Percentiles rank a stretch among this genome's conserved stretches.
These are phyloP conservation scores for Leucosporidium creatinivorum DNA, from an alignment of 768 basidiomycete species.

Conservation along the genomic window DNA sequence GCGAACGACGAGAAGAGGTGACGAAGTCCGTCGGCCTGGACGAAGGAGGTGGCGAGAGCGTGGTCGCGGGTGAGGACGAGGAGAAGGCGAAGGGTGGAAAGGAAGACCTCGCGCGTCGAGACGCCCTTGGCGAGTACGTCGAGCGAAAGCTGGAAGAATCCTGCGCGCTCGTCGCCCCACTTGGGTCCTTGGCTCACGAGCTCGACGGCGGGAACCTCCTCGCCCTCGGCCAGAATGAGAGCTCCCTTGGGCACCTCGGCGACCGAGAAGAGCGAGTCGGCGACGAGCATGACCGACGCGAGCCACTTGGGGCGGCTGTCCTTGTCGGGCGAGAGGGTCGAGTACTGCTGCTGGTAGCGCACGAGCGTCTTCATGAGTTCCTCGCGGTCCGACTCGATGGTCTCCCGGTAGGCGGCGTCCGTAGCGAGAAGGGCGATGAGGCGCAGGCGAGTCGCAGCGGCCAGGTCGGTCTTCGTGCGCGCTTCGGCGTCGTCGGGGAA, in stretches of 20 bases:
- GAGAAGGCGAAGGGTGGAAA: conserved; percentile 72
- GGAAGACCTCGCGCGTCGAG: conserved; percentile 69
- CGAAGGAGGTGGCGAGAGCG: conserved; percentile 57
- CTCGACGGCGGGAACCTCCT: conserved; percentile 42
- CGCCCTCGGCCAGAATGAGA: conserved; percentile 62
- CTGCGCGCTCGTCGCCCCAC: conserved; percentile 55
- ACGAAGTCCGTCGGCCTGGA: conserved; percentile 57
- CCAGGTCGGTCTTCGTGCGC: conserved; percentile 50
- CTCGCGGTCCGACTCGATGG: conserved; percentile 28
- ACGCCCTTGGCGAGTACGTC: conserved; percentile 59
- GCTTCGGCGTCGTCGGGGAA: conserved; percentile 35
- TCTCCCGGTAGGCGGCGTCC: conserved; percentile 52
- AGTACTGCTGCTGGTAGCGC: conserved; percentile 19
- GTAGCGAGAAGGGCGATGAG: conserved; percentile 74
- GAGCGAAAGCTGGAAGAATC: conserved; percentile 68
- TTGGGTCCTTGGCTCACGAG: conserved; percentile 52
- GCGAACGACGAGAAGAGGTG: conserved; percentile 61
- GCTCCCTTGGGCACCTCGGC: conserved; percentile 65
- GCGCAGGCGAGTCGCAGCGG: conserved; percentile 72
- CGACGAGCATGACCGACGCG: conserved; percentile 72
- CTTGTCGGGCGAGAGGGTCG: conserved; percentile 5
- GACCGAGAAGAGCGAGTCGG: conserved; percentile 70
- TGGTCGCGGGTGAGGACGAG: conserved; percentile 75
- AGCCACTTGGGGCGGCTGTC: conserved; percentile 73
- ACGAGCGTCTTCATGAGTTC: conserved; percentile 30